Percentiles rank a stretch among this genome's conserved stretches.
phyloP scores from a whole-genome alignment of 805 yeast genomes.

The Candida patagonica region DNA sequence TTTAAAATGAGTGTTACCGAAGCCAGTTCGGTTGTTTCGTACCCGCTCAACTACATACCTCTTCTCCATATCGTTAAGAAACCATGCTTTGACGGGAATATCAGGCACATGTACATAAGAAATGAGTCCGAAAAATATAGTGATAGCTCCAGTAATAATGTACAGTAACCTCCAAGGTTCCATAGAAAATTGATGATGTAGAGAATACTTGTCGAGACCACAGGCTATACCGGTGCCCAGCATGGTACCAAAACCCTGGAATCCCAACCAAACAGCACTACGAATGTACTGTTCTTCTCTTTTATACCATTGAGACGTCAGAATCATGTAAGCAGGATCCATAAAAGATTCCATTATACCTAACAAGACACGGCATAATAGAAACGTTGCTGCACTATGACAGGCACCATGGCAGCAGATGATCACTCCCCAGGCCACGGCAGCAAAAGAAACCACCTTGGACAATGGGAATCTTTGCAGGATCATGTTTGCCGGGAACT shows the following conservation, averaged over 20 bases:
- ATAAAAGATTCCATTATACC: slow-evolving; percentile 44
- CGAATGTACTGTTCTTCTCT: slow-evolving; percentile 26
- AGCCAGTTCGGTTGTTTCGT: slow-evolving; percentile 46
- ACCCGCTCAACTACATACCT: slow-evolving; percentile 43
- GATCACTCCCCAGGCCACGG: slow-evolving; percentile 54
- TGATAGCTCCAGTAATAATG: slow-evolving; percentile 48
- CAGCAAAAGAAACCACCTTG: slow-evolving; percentile 38
- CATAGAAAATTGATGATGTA: slow-evolving; percentile 9
- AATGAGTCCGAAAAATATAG: slow-evolving; percentile 31
- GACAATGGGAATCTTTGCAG: slow-evolving; percentile 52
- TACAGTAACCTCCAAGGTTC: slow-evolving; percentile 46
- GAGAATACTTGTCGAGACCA: slow-evolving; percentile 30
- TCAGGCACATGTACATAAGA: slow-evolving; percentile 37
- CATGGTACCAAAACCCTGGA: slow-evolving; percentile 36
- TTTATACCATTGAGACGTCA: slow-evolving; percentile 46
- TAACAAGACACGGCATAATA: slow-evolving; percentile 38
- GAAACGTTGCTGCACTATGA: slow-evolving; percentile 36
- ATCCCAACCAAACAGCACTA: slow-evolving; percentile 34
- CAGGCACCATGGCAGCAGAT: slow-evolving; percentile 39
- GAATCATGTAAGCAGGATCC: slow-evolving; percentile 43
- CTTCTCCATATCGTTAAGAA: slow-evolving; percentile 37
- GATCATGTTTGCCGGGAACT: slow-evolving; percentile 37
- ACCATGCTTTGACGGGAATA: slow-evolving; percentile 41
- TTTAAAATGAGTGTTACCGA: slow-evolving; percentile 47
- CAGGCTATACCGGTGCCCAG: slow-evolving; percentile 41